Conservation (phyloP, 257 asterid genomes). For the Ajuga chamaepitys region DNA sequence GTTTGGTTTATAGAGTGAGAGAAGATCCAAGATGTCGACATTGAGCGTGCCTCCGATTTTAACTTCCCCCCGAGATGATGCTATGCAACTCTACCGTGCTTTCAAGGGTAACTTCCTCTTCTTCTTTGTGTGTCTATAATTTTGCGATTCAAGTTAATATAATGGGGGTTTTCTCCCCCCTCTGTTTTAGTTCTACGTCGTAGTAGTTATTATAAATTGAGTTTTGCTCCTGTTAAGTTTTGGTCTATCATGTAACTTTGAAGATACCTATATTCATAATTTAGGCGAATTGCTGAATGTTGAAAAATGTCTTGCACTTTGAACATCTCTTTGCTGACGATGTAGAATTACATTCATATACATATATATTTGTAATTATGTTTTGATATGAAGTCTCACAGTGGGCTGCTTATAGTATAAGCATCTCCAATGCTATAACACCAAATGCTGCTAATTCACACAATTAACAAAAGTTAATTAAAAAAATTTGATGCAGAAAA, state of each 20-base stretch:
- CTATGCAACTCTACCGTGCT: conserved; percentile 69
- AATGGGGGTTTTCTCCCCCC: no score
- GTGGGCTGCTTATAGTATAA: no score
- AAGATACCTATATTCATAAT: background rate
- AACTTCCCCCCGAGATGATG: conserved; percentile 88
- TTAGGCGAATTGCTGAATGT: background rate
- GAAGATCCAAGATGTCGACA: conserved; percentile 45
- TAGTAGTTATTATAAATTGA: background rate
- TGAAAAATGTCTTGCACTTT: background rate
- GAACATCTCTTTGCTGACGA: background rate
- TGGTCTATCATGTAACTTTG: background rate
- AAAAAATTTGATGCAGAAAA: no score
- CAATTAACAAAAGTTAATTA: no score
- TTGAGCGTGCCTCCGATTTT: conserved; percentile 57
- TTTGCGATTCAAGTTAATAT: background rate
- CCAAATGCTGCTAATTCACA: no score
- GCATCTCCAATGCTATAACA: no score
- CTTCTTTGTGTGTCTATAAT: background rate
- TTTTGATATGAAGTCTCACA: background rate
- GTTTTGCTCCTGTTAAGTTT: background rate
- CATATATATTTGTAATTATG: background rate
- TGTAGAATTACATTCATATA: no score
- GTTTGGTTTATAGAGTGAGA: background rate
- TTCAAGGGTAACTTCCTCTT: conserved; percentile 58
- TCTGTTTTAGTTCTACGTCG: no score